Base-by-base conservation (phyloP, 2,329 filamentous ascomycete genomes). In the Fusarium liriodendri region DNA sequence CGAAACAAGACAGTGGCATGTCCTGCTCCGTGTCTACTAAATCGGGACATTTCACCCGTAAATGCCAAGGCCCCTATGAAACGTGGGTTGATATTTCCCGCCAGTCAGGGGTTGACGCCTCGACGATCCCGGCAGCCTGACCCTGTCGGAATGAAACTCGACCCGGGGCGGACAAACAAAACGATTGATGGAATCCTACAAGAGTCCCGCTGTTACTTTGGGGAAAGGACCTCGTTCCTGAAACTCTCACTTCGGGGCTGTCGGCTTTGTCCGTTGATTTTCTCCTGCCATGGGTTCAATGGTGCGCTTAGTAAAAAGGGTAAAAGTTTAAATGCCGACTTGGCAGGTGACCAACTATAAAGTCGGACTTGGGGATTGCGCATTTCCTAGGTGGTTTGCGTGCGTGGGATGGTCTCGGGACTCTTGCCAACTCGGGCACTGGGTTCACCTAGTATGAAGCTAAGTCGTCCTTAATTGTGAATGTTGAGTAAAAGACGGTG, bases 61-160 rank as follows among this genome's bases (percentile, higher is more conserved):
- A 10, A 33, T 57, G 38, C 54, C 42, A 62, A 27, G 32, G 47
- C 37, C n/a, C 22, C 22, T 25, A 35, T 63, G 54, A 45, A 60
- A 67, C 70, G 59, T 14, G 25, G 66, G 16, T 27, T 29, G 63
- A 37, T 69, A 7, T 75, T 76, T 75, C 69, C 71, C 71, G 64
- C 71, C 71, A 73, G 18, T 73, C 13, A 69, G 1, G 33, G 20
- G 13, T 2, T 13, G 33, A 22, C 29, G 27, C 20, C 42, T 55
- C 20, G 2, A 25, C 25, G 29, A 27, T 0, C 3, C 4, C 4
- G 47, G 47, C 29, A 64, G 64, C 58, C 35, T 27, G 50, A 47
- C 27, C 67, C 71, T 69, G 63, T 40, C 61, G 22, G 45, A 50
- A 42, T 42, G 57, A n/a, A 11, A 10, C 42, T 20, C 25, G 18